A percentile compares a stretch with the other conserved stretches of the same genome.
Evolutionary conservation across 2,329 filamentous ascomycete species (phyloP).

Genomic region (Alternaria postmessia): DNA sequence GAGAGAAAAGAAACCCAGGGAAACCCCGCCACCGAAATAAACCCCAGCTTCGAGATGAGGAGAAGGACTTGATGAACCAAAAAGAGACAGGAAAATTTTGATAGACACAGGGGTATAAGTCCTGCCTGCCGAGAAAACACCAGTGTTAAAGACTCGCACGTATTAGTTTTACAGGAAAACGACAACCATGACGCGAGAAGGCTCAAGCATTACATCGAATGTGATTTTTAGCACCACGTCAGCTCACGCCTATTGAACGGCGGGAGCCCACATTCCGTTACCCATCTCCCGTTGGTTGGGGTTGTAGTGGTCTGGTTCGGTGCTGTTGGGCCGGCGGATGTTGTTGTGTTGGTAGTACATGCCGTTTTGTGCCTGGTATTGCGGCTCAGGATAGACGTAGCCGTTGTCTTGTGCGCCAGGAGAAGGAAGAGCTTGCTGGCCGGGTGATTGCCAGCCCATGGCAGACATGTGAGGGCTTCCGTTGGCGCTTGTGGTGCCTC

Average conservation of each 20-base stretch:
- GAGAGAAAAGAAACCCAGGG: constrained; percentile 18
- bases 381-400: constrained; percentile 82
- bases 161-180: constrained; percentile 43
- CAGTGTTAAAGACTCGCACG: constrained; percentile 42
- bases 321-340: constrained; percentile 77
- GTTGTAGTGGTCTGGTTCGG: constrained; percentile 66
- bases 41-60: constrained; percentile 30
- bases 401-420: constrained; percentile 73
- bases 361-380: constrained; percentile 67
- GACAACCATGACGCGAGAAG: constrained; percentile 1
- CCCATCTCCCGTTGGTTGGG: constrained; percentile 50
- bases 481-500: constrained; percentile 66
- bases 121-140: constrained; percentile 47
- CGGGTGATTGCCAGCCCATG: constrained; percentile 86
- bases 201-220: constrained; percentile 9
- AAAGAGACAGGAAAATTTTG: constrained; percentile 42
- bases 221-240: neutral
- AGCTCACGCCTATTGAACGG: constrained; percentile 48
- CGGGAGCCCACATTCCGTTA: constrained; percentile 53
- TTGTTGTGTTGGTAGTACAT: constrained; percentile 76
- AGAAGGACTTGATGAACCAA: constrained; percentile 34
- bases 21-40: constrained; percentile 21
- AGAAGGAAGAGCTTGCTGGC: constrained; percentile 75
- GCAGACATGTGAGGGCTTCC: constrained; percentile 86
- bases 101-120: constrained; percentile 52